Percentiles rank a stretch among this genome's conserved stretches.
These are phyloP conservation scores for Halophytophthora batemanensis DNA, from an alignment of 352 stramenopile genomes.

Conservation along the genomic window DNA sequence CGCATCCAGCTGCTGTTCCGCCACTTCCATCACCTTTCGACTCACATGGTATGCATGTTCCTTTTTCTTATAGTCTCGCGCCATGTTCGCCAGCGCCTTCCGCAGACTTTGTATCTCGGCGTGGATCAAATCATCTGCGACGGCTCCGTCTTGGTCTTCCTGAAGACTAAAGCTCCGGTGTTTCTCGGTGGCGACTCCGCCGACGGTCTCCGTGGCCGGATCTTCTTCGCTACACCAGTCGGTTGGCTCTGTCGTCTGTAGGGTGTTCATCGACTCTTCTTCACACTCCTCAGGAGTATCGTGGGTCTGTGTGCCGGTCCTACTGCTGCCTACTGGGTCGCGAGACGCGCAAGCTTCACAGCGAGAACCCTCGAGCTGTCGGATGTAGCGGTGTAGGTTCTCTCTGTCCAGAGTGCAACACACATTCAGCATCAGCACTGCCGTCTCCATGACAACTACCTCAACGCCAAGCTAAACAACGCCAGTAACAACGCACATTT, in stretches of 20 bases:
- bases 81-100: constrained; percentile 34
- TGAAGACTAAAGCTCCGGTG: neutral
- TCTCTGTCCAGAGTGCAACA: constrained; percentile 14
- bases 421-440: too few relatives aligned
- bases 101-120: constrained; percentile 48
- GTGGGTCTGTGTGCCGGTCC: neutral
- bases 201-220: neutral
- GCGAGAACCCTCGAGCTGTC: constrained; percentile 29
- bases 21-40: constrained; percentile 18
- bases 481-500: constrained; percentile 35
- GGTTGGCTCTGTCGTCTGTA: too few relatives aligned
- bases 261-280: neutral
- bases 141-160: constrained; percentile 5
- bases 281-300: neutral
- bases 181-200: constrained; percentile 1
- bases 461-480: neutral
- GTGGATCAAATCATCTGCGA: constrained; percentile 41
- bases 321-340: neutral
- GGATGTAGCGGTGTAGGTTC: constrained; percentile 56
- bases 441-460: neutral
- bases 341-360: constrained; percentile 14
- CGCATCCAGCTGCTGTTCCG: constrained; percentile 17
- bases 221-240: too few relatives aligned
- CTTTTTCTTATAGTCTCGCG: constrained; percentile 29
- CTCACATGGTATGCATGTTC: constrained; percentile 26